Conservation (phyloP, 768 basidiomycete genomes). For the Psilocybe cyanescens region DNA sequence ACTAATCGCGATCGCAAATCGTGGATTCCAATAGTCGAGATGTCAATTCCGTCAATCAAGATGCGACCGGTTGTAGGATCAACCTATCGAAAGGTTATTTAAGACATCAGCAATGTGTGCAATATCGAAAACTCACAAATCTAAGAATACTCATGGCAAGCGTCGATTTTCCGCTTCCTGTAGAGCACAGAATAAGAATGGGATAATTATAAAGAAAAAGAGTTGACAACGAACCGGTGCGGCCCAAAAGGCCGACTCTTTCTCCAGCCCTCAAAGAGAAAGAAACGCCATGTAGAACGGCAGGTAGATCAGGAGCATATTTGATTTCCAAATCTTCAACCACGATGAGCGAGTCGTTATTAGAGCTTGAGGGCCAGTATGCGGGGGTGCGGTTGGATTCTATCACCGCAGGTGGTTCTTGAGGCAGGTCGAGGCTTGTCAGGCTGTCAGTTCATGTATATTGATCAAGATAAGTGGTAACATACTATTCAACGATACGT, state of each 20-base stretch:
- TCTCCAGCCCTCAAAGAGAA: slow-evolving; percentile 77
- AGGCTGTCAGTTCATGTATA: not conserved
- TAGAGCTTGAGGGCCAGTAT: slow-evolving; percentile 87
- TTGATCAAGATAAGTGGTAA: not conserved
- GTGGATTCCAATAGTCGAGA: slow-evolving; percentile 81
- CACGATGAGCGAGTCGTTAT: slow-evolving; percentile 56
- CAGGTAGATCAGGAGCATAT: slow-evolving; percentile 84
- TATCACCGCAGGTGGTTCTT: slow-evolving; percentile 81
- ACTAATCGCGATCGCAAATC: slow-evolving; percentile 80
- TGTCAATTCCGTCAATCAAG: slow-evolving; percentile 86
- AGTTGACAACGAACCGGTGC: slow-evolving; percentile 52
- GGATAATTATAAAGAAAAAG: not conserved
- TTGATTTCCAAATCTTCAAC: slow-evolving; percentile 81
- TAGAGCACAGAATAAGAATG: slow-evolving; percentile 42
- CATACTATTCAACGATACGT: slow-evolving; percentile 84
- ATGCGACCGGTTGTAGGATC: slow-evolving; percentile 81
- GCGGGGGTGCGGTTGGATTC: slow-evolving; percentile 81
- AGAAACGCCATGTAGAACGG: slow-evolving; percentile 76
- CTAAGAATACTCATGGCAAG: slow-evolving; percentile 86
- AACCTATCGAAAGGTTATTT: slow-evolving; percentile 40
- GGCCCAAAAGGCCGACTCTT: slow-evolving; percentile 80
- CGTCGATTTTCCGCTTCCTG: slow-evolving; percentile 81
- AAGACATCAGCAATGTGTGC: not conserved
- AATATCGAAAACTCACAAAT: slow-evolving; percentile 57
- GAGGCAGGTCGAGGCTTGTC: slow-evolving; percentile 70